Evolutionary conservation across 768 basidiomycete species (phyloP).

Genomic region (Tubosaeta sp.): DNA sequence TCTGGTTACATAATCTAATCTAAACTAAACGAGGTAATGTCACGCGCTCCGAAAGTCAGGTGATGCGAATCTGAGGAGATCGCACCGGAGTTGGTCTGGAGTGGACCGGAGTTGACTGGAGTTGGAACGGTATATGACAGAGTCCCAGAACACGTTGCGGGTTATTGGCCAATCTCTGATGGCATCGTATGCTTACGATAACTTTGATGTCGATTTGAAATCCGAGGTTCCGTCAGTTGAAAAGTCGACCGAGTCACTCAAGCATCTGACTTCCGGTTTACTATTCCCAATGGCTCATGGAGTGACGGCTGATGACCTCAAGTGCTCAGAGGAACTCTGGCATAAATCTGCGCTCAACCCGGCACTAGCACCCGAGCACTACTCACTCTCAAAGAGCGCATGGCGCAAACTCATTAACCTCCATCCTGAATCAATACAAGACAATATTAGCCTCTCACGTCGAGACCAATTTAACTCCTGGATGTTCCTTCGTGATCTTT

Average conservation of each 20-base stretch:
- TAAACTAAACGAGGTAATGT: too few species aligned
- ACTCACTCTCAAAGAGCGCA: not conserved
- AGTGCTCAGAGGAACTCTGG: not conserved
- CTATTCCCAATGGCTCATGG: not conserved
- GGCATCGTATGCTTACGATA: too few species aligned
- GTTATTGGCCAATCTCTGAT: too few species aligned
- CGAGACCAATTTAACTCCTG: not conserved
- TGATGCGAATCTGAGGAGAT: too few species aligned
- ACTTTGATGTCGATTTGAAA: too few species aligned
- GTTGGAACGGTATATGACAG: too few species aligned
- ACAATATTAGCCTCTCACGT: not conserved
- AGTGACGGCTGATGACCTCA: not conserved
- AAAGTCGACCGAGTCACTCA: not conserved
- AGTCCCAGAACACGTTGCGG: too few species aligned
- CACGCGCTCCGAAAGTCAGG: too few species aligned
- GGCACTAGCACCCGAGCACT: not conserved
- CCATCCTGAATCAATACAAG: not conserved
- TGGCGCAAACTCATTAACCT: not conserved
- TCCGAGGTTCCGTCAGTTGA: not conserved
- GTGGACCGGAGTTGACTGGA: too few species aligned
- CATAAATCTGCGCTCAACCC: not conserved
- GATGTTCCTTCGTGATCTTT: constrained; percentile 1
- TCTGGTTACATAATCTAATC: too few species aligned
- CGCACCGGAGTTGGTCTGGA: too few species aligned
- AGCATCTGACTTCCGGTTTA: not conserved